Conservation (phyloP, 2,329 filamentous ascomycete species). For the Ceratocystis ficicola region DNA sequence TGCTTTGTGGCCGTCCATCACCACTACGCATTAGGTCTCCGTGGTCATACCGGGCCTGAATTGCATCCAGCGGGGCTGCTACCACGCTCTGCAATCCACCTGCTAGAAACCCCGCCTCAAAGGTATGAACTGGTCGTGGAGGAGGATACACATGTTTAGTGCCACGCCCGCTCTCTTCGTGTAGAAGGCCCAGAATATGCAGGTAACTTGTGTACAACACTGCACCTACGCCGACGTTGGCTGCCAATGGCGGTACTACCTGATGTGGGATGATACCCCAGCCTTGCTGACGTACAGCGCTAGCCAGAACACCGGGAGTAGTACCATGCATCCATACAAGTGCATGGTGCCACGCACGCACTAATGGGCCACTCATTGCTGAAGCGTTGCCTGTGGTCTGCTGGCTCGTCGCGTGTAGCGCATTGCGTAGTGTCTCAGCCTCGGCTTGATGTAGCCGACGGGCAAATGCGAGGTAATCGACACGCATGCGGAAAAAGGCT, state of each 20-base stretch:
- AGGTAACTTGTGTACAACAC: constrained; percentile 67
- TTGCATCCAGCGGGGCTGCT: constrained; percentile 62
- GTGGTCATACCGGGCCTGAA: constrained; percentile 60
- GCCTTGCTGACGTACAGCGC: constrained; percentile 56
- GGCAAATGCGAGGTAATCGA: constrained; percentile 63
- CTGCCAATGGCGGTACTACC: constrained; percentile 61
- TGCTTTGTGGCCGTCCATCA: constrained; percentile 39
- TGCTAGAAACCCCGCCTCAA: constrained; percentile 57
- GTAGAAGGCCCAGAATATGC: constrained; percentile 52
- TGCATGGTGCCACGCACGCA: constrained; percentile 27
- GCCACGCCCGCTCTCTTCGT: constrained; percentile 48
- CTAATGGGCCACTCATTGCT: not conserved
- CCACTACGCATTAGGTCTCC: constrained; percentile 33
- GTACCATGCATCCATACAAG: constrained; percentile 48
- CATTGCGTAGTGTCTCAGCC: constrained; percentile 28
- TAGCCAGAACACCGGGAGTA: constrained; percentile 55
- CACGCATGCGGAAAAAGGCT: constrained; percentile 79
- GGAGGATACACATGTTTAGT: constrained; percentile 58
- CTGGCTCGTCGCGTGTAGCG: not conserved
- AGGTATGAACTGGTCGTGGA: constrained; percentile 49
- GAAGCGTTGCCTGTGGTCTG: not conserved
- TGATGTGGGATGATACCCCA: constrained; percentile 65
- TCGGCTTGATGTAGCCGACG: constrained; percentile 27
- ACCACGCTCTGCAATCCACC: constrained; percentile 58
- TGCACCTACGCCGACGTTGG: constrained; percentile 61